Conservation (phyloP, 441 rosid genomes). For the Corymbia citriodora region DNA sequence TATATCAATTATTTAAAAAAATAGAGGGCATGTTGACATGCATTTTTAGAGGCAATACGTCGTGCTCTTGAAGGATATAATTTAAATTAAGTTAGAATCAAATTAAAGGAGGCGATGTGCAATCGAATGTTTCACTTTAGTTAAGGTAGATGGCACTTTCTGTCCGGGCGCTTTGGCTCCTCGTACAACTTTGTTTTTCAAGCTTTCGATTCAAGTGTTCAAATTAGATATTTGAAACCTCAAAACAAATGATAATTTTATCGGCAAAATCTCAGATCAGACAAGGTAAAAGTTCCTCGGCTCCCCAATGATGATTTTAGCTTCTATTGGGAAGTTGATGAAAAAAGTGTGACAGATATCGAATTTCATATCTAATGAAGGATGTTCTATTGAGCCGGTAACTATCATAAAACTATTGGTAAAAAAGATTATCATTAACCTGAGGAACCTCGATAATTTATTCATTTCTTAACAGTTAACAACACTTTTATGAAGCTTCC, state of each 20-base stretch:
- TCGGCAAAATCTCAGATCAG: neutral
- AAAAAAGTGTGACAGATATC: neutral
- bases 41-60: neutral
- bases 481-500: neutral
- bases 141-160: neutral
- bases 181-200: neutral
- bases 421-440: neutral
- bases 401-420: neutral
- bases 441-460: neutral
- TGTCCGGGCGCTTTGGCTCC: neutral
- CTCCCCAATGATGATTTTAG: neutral
- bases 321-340: neutral
- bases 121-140: neutral
- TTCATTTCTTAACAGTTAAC: neutral
- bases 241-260: neutral
- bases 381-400: neutral
- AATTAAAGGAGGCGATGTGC: neutral
- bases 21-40: neutral
- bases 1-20: neutral
- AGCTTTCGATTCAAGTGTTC: neutral
- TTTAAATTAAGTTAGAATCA: neutral
- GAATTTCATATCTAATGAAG: neutral
- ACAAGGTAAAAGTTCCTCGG: neutral
- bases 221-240: neutral
- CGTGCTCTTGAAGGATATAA: neutral